Base-by-base conservation (phyloP, 495 filamentous ascomycete genomes). In the Neurospora sp. region DNA sequence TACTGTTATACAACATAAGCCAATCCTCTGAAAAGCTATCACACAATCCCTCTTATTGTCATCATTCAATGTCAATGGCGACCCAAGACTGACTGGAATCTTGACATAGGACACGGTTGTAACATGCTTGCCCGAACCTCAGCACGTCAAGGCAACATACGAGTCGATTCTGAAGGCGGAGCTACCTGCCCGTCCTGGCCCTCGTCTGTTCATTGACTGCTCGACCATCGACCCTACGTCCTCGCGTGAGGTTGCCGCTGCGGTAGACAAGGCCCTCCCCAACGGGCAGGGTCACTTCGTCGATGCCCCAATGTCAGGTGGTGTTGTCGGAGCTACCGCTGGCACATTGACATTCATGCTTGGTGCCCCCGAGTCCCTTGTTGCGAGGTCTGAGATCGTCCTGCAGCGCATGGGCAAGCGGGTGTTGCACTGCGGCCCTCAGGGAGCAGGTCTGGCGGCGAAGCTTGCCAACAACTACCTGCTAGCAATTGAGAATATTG, bases 391-490 rank as follows among this genome's bases (percentile, higher is more conserved):
- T 9, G 88, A 87, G 44, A 83, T 85, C 0, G 84, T 94, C 14
- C 83, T 98, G 7, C 79, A 88, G 8, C 85, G 90, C 40, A 96
- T 98, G 94, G 94, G 94, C 18, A 90, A 90, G 75, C 90, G 90
- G 22, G 88, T 93, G 8, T 83, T 94, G 75, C 94, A 97, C 77
- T 90, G 94, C 73, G 94, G 94, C 0, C 84, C 85, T 0, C 93
- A 94, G 65, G 93, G 93, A 3, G 85, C 91, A 20, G 94, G 94
- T 3, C 85, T 98, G 1, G 90, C 91, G 3, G 93, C 89, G 12
- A 98, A 98, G 80, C 85, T 98, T 8, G 92, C 94, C 38, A 98
- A 98, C 81, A 98, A 98, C 78, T 97, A 97, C 78, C 89, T 97
- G 45, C 85, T 98, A 12, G 93, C 93, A 3, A 90, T 98, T 72